Percentiles rank a stretch among this genome's conserved stretches.
Evolutionary conservation across 805 yeast genomes (phyloP).

Genomic region (Kuraishia capsulata): DNA sequence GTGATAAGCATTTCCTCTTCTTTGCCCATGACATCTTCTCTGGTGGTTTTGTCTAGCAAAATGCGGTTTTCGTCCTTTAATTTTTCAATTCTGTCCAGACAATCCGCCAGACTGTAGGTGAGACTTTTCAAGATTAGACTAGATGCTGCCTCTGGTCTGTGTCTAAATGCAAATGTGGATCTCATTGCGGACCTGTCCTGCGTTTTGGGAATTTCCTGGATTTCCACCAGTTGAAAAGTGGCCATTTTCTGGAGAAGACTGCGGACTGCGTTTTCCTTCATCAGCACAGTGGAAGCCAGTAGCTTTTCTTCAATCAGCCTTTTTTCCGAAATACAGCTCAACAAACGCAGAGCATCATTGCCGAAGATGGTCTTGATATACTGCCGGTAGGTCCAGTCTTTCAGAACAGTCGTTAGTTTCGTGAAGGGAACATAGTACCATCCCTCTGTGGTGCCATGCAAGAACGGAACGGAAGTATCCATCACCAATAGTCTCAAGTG

Average conservation of each 20-base stretch:
- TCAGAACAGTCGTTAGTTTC: slow-evolving; percentile 34
- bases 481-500: slow-evolving; percentile 64
- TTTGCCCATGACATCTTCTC: slow-evolving; percentile 84
- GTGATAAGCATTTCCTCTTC: slow-evolving; percentile 68
- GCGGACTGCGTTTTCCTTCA: slow-evolving; percentile 72
- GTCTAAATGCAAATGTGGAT: slow-evolving; percentile 76
- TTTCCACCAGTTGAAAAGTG: slow-evolving; percentile 64
- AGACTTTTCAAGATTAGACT: slow-evolving; percentile 30
- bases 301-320: slow-evolving; percentile 79
- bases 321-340: slow-evolving; percentile 66
- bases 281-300: slow-evolving; percentile 62
- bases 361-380: slow-evolving; percentile 56
- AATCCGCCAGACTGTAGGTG: slow-evolving; percentile 42
- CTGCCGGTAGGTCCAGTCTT: slow-evolving; percentile 44
- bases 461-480: slow-evolving; percentile 44
- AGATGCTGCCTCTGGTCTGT: slow-evolving; percentile 30
- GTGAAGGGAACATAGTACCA: slow-evolving; percentile 56
- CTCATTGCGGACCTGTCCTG: slow-evolving; percentile 87
- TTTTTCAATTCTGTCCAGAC: slow-evolving; percentile 38
- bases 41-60: slow-evolving; percentile 67
- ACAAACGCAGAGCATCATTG: slow-evolving; percentile 55
- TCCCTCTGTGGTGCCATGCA: slow-evolving; percentile 48
- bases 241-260: slow-evolving; percentile 59
- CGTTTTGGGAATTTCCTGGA: slow-evolving; percentile 91
- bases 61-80: slow-evolving; percentile 54